A percentile compares a stretch with the other conserved stretches of the same genome.
Evolutionary conservation across 352 stramenopile species (phyloP).

Genomic region (Pythium folliculosum): DNA sequence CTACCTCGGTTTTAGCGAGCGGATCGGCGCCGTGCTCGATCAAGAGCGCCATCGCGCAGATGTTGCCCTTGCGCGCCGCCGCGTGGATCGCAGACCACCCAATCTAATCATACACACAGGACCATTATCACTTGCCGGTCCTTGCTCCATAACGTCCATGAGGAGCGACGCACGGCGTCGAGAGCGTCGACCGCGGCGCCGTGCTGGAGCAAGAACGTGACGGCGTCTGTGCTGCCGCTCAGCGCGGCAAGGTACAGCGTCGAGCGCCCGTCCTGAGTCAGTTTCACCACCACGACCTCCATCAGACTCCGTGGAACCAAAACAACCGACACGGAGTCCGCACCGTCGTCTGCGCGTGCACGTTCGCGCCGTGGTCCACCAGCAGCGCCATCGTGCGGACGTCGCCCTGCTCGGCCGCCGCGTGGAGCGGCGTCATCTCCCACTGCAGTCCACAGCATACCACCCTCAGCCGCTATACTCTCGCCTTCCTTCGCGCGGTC

Average conservation of each 20-base stretch:
- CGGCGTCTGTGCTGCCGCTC: not conserved
- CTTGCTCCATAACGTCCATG: not conserved
- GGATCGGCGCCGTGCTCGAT: not conserved
- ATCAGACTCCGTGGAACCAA: not conserved
- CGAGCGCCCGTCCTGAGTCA: not conserved
- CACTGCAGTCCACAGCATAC: not conserved
- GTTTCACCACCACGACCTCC: not conserved
- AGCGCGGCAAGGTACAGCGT: not conserved
- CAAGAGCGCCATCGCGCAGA: not conserved
- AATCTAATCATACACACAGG: not conserved
- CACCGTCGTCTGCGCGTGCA: not conserved
- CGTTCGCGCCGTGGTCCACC: constrained; percentile 1
- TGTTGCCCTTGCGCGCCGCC: not conserved
- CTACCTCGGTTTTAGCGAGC: not conserved
- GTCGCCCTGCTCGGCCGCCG: constrained; percentile 6
- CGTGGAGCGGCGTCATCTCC: not conserved
- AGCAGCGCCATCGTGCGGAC: constrained; percentile 10
- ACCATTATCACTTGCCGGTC: not conserved
- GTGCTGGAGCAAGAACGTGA: not conserved
- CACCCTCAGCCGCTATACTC: too few species aligned
- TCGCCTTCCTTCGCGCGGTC: too few species aligned
- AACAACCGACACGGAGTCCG: not conserved
- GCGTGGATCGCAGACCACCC: not conserved
- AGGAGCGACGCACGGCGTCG: not conserved
- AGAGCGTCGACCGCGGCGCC: not conserved